These are phyloP conservation scores for Termitomyces bulborhizus DNA, from an alignment of 768 basidiomycete genomes.

Conservation along the genomic window DNA sequence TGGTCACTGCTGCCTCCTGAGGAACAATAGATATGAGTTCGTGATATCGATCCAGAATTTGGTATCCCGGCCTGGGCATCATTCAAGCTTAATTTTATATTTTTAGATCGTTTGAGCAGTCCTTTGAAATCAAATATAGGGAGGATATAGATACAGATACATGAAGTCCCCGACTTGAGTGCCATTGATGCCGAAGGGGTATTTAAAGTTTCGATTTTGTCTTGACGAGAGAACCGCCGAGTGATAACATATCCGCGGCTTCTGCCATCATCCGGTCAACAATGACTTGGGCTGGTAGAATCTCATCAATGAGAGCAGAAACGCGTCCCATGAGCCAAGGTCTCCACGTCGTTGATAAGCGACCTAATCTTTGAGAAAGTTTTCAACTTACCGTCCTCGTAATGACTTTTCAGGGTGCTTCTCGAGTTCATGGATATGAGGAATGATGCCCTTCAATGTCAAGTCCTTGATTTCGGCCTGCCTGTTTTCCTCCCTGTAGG, in stretches of 20 bases:
- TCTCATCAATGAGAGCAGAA: conserved; percentile 63
- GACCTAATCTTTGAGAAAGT: not conserved
- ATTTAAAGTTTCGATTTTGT: conserved; percentile 45
- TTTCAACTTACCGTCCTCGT: conserved; percentile 32
- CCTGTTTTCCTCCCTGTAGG: conserved; percentile 64
- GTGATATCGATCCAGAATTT: not conserved
- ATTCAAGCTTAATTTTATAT: too few species aligned
- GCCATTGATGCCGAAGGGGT: not conserved
- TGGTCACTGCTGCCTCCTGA: not conserved
- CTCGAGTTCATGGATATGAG: conserved; percentile 63
- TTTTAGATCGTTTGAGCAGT: too few species aligned
- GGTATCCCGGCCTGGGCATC: too few species aligned
- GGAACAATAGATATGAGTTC: not conserved
- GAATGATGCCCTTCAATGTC: conserved; percentile 79
- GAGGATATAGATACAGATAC: not conserved
- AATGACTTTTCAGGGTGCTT: conserved; percentile 78
- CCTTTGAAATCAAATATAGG: not conserved
- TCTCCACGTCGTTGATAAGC: conserved; percentile 4
- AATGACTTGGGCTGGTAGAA: conserved; percentile 79
- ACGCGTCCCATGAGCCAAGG: conserved; percentile 86
- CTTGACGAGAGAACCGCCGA: conserved; percentile 30
- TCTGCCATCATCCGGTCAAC: conserved; percentile 67
- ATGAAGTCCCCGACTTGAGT: not conserved
- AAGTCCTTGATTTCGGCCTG: conserved; percentile 78
- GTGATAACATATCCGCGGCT: conserved; percentile 28